phyloP scores from a whole-genome alignment of 495 filamentous ascomycete genomes.

The Tuber melanosporum region DNA sequence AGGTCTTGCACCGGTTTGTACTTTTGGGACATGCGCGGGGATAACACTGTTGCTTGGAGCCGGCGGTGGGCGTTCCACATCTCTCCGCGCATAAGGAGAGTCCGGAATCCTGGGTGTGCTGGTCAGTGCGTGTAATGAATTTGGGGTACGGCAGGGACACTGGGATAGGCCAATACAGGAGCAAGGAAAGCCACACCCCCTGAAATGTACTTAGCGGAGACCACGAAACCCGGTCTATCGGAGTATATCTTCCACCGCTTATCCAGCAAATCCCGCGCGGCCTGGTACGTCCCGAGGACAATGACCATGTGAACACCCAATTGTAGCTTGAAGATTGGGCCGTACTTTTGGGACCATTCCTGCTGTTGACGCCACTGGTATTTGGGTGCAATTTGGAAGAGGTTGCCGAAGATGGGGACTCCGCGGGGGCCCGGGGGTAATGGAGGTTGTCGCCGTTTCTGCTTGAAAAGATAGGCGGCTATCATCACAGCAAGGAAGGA shows the following conservation, averaged over 20 bases:
- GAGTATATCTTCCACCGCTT: conserved; percentile 52
- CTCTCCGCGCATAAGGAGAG: conserved; percentile 34
- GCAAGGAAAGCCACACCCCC: background rate
- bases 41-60: background rate
- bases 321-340: conserved; percentile 52
- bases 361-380: conserved; percentile 53
- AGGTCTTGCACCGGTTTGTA: conserved; percentile 38
- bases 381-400: conserved; percentile 50
- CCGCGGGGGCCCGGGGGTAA: background rate
- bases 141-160: background rate
- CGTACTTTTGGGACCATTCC: conserved; percentile 53
- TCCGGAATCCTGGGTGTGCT: conserved; percentile 40
- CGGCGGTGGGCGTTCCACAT: background rate
- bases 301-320: conserved; percentile 50
- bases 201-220: background rate
- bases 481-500: background rate
- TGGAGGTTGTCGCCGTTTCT: background rate
- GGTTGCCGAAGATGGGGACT: conserved; percentile 47
- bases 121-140: conserved; percentile 27
- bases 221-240: conserved; percentile 47
- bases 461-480: background rate
- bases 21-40: conserved; percentile 18
- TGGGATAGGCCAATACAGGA: background rate
- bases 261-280: conserved; percentile 53
- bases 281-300: conserved; percentile 52